Evolutionary conservation across 148 eudicot species (phyloP), one percentile per base, ranked within the genome.

Genomic region (Spergularia marina): DNA sequence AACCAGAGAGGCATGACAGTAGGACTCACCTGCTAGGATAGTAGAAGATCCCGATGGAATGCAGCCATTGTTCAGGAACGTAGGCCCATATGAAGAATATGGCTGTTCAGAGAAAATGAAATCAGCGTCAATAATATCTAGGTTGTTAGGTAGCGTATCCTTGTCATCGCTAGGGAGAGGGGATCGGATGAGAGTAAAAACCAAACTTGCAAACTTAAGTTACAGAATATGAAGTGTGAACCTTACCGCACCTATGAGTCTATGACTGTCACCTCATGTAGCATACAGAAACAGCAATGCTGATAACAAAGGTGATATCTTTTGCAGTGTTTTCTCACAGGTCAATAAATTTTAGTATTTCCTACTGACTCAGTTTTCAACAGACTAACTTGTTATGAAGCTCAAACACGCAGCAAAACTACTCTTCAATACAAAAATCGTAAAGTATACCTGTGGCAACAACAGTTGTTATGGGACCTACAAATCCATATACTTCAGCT

Each of bases 401-500:
- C 47, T 15, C 39, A 59, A 74, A 16, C 56, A 54, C 21, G 12
- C 39, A 30, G 36, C 58, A 30, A 47, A 10, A 51, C 20, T 17
- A 65, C 39, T 12, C 44, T 65, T 41, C 20, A 52, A 23, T 53
- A 30, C 36, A 30, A 30, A 30, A 2, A 30, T 30, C 36, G 36
- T 30, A 30, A 30, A 65, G 7, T 34, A 51, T 73, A 91, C 97
- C 94, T 77, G 94, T 87, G 70, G 93, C 91, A 62, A 88, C 92
- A 71, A 87, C 91, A 41, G 93, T 91, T 68, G 98, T 83, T 76
- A 94, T 91, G 70, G 94, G 84, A 52, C 98, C 98, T 54, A 91
- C 98, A 80, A 94, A 94, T 7, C 98, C 98, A 78, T 91, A 94
- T 18, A 89, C 97, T 85, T 94, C 98, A 44, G 91, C 86, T 60